A percentile compares a stretch with the other conserved stretches of the same genome.
Evolutionary conservation across 352 stramenopile species (phyloP).

Genomic region (Pythium volutum): DNA sequence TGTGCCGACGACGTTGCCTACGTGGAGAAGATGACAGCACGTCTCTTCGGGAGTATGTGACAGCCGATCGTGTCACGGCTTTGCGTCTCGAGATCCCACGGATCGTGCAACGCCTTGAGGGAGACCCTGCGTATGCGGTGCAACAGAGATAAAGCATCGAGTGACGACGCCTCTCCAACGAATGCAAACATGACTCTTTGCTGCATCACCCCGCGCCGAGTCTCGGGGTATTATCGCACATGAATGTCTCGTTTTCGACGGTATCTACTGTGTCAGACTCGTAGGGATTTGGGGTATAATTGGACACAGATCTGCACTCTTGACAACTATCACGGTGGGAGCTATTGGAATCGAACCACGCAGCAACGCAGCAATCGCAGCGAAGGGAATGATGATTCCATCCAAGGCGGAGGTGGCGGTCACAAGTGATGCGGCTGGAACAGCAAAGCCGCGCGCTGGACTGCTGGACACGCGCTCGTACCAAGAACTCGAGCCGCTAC

Average conservation of each 20-base stretch:
- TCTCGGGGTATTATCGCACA: neutral
- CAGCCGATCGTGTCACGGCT: slow-evolving; percentile 41
- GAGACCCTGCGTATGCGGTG: neutral
- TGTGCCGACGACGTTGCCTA: slow-evolving; percentile 34
- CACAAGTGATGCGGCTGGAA: neutral
- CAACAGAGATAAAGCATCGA: neutral
- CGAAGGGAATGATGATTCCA: neutral
- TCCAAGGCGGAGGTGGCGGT: neutral
- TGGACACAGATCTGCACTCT: slow-evolving; percentile 1
- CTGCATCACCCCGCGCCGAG: too few relatives aligned
- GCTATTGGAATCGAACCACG: neutral
- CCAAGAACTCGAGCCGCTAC: slow-evolving; percentile 57
- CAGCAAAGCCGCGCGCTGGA: slow-evolving; percentile 13
- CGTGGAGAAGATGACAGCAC: neutral
- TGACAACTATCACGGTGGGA: too few relatives aligned
- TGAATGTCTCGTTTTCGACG: neutral
- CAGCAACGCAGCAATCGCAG: neutral
- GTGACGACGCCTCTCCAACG: neutral
- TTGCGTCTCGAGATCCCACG: slow-evolving; percentile 45
- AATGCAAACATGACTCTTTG: too few relatives aligned
- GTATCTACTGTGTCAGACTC: neutral
- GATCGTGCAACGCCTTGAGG: slow-evolving; percentile 21
- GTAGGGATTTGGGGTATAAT: slow-evolving; percentile 2
- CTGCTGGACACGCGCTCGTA: slow-evolving; percentile 54
- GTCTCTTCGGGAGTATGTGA: slow-evolving; percentile 46